Conservation (phyloP, 306 rosid genomes). For the Lathyrus oleraceus region DNA sequence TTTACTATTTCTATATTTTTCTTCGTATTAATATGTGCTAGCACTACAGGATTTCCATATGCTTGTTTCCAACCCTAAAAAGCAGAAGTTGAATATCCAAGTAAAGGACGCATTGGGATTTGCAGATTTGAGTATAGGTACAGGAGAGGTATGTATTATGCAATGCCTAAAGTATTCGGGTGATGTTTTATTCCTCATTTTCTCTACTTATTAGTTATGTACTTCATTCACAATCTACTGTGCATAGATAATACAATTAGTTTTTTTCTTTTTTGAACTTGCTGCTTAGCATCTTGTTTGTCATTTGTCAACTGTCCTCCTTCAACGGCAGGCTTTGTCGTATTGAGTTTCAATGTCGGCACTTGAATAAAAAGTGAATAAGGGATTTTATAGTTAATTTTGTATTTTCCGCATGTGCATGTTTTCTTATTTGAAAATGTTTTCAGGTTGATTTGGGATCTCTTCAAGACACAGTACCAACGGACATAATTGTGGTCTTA, state of each 20-base stretch:
- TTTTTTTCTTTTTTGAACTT: background rate
- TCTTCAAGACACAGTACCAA: slow-evolving; percentile 96
- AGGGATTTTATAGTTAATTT: slow-evolving; percentile 10
- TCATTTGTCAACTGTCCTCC: background rate
- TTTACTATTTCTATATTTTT: slow-evolving; percentile 4
- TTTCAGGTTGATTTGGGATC: slow-evolving; percentile 85
- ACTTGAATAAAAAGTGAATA: background rate
- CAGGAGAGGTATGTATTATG: slow-evolving; percentile 72
- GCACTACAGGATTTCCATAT: slow-evolving; percentile 84
- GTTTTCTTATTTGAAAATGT: slow-evolving; percentile 29
- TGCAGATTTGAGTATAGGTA: slow-evolving; percentile 69
- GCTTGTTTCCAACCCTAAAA: slow-evolving; percentile 88
- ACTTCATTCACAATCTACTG: slow-evolving; percentile 3
- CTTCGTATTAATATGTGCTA: slow-evolving; percentile 30
- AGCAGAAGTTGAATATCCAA: slow-evolving; percentile 73
- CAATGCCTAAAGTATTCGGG: background rate
- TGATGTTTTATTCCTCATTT: slow-evolving; percentile 7
- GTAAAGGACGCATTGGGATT: slow-evolving; percentile 94
- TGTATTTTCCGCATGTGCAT: background rate
- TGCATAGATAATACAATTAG: background rate
- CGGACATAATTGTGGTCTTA: slow-evolving; percentile 84
- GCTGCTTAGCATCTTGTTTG: background rate
- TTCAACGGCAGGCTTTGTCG: slow-evolving; percentile 7
- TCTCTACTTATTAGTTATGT: slow-evolving; percentile 13
- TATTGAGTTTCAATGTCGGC: background rate